Percentiles rank a stretch among this genome's conserved stretches.
phyloP scores from a whole-genome alignment of 495 filamentous ascomycete genomes.

The Talaromyces borbonicus region DNA sequence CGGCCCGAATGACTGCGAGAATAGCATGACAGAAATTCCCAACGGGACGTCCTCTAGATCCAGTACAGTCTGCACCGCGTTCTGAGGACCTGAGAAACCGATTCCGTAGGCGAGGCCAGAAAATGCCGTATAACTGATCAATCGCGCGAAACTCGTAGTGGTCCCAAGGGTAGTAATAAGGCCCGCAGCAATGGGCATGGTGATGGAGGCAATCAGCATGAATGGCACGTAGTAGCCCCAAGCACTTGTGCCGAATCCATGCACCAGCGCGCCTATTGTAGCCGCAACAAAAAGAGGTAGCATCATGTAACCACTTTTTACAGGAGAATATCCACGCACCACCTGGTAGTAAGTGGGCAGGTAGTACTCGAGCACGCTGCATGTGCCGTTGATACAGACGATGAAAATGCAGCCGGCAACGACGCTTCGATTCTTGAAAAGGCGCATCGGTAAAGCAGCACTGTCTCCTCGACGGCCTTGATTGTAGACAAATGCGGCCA shows the following conservation, averaged over 20 bases:
- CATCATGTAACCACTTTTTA: conserved; percentile 41
- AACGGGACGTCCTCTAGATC: conserved; percentile 40
- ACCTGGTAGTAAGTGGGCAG: conserved; percentile 46
- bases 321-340: conserved; percentile 41
- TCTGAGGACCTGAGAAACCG: conserved; percentile 51
- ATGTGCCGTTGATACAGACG: conserved; percentile 8
- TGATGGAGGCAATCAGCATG: conserved; percentile 38
- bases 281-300: conserved; percentile 45
- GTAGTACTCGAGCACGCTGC: conserved; percentile 21
- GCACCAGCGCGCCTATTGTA: conserved; percentile 39
- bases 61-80: conserved; percentile 51
- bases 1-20: conserved; percentile 51
- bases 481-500: conserved; percentile 40
- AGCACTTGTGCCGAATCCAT: conserved; percentile 39
- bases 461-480: conserved; percentile 49
- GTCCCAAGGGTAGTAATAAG: conserved; percentile 45
- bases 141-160: conserved; percentile 29
- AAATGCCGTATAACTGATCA: conserved; percentile 53
- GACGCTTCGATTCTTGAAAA: conserved; percentile 51
- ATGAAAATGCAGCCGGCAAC: conserved; percentile 7
- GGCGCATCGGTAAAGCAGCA: conserved; percentile 52
- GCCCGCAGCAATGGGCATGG: conserved; percentile 48
- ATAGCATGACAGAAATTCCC: conserved; percentile 50
- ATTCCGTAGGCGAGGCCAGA: conserved; percentile 53
- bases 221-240: conserved; percentile 55